Evolutionary conservation across 495 filamentous ascomycete species (phyloP), one percentile per base, ranked within the genome.

Genomic region (Penicillium manginii): DNA sequence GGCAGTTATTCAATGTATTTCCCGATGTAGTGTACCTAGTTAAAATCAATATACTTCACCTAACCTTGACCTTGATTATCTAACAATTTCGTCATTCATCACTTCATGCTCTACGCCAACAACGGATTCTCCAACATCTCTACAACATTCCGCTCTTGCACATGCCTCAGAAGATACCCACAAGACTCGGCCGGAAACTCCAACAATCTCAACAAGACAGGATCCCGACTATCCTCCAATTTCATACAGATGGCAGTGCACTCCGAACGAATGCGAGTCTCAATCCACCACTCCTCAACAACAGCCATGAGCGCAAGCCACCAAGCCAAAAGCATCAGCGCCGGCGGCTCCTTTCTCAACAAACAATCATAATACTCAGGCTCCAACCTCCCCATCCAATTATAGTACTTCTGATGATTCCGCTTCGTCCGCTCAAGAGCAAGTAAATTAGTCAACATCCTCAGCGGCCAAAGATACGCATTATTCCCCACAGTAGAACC

Each of bases 81-180:
- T 39, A 39, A n/a, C 35, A 39, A 29, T 29, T 29, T 29, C 26
- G 9, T 29, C 2, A 29, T 4, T 8, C 6, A 29, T 8, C 23
- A 29, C 6, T 8, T 8, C 5, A 29, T 29, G 26, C 3, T 29
- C 14, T n/a, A 37, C 2, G 35, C 11, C 40, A 43, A 43, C 17
- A 43, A 9, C 15, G 40, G 40, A 19, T 43, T 43, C 40, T 43
- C 40, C 40, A 43, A 43, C 3, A 43, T 43, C 4, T 43, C 40
- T n/a, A 7, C 7, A 31, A 29, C 26, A 37, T 39, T 53, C 12
- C 55, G 40, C 52, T 65, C 67, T 70, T 94, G 90, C 88, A 96
- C 96, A 35, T 96, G 89, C 2, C 66, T 79, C 59, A 96, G 62
- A 66, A 92, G 84, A 54, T 92, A 93, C 23, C 93, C 92, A 55